Base-by-base conservation (phyloP, 75 land plant genomes). In the Selaginella tamariscina region DNA sequence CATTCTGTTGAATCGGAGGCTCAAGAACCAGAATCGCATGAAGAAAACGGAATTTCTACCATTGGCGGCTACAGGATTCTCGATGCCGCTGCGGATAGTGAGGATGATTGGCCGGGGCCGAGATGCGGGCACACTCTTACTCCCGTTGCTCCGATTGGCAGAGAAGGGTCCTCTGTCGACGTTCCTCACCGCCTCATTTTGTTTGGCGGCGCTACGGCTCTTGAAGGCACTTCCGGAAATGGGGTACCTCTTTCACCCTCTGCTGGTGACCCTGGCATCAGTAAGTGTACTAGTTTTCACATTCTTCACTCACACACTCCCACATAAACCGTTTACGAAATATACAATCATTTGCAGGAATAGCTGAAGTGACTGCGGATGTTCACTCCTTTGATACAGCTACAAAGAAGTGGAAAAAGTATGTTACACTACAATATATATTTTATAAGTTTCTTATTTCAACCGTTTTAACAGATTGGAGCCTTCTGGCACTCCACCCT, bases 181-280 rank as follows among this genome's bases (percentile, higher is more conserved):
- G 21, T 59, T 59, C n/a, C 24, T 9, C 62, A 21, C 8, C 23
- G 62, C 23, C 62, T 59, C 21, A 23, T 59, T 2, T n/a, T 59
- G 62, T 59, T 59, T 59, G 62, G 62, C 5, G 62, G 62, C 21
- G 62, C 62, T 21, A 59, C 62, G 62, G 62, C 62, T 59, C 62
- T 59, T 2, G 62, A 59, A 27, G 62, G 49, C 5, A 15, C 49
- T 5, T 39, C 49, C 15, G 49, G 49, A 39, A 39, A 5, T 39
- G 49, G 62, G 23, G 8, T 8, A 9, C 23, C 62, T 9, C 62
- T 26, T n/a, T 26, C 62, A n/a, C 62, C 62, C 8, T 59, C 62
- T 59, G 2, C 26, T 59, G 62, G 49, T 5, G 49, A 39, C 49
- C 49, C 62, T 8, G 62, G 62, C 5, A 59, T 59, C 26, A 59